These are phyloP conservation scores for Cutaneotrichosporon sp. DNA, from an alignment of 1,284 basidiomycete genomes.

Conservation along the genomic window DNA sequence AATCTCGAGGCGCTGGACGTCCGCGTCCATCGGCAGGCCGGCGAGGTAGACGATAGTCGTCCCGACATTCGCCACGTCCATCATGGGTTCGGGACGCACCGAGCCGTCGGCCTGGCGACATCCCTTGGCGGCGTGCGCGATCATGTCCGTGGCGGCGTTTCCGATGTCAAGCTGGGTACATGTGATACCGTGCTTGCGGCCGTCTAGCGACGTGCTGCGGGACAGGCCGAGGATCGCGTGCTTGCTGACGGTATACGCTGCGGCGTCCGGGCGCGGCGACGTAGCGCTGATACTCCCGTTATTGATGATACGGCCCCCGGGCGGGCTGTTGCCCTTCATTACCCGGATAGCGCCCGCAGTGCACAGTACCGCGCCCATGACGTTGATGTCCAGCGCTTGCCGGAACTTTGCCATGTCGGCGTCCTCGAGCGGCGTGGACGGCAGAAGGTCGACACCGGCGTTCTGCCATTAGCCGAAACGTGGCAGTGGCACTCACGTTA, in stretches of 20 bases:
- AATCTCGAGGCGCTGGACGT: conserved; percentile 55
- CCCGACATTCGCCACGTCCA: conserved; percentile 58
- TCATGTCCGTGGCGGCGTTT: conserved; percentile 63
- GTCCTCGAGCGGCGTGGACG: conserved; percentile 56
- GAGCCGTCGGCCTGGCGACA: conserved; percentile 64
- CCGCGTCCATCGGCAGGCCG: conserved; percentile 60
- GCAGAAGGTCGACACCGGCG: conserved; percentile 55
- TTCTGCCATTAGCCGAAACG: conserved; percentile 32
- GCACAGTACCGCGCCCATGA: conserved; percentile 66
- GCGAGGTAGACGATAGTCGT: conserved; percentile 66
- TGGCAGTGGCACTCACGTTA: conserved; percentile 54
- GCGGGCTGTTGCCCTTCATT: conserved; percentile 66
- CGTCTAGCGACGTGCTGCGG: conserved; percentile 67
- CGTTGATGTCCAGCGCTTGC: conserved; percentile 63
- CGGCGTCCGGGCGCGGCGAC: conserved; percentile 59
- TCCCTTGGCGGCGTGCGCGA: conserved; percentile 50
- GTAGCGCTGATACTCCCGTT: conserved; percentile 73
- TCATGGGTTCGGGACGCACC: conserved; percentile 54
- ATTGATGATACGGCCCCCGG: conserved; percentile 76
- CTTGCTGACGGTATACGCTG: conserved; percentile 68
- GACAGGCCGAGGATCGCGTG: conserved; percentile 72
- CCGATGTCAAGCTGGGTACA: conserved; percentile 77
- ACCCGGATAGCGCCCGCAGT: conserved; percentile 64
- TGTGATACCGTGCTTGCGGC: conserved; percentile 64
- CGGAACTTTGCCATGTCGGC: conserved; percentile 60